These are phyloP conservation scores for Cyclotella atomus DNA, from an alignment of 108 stramenopile species.

Conservation along the genomic window DNA sequence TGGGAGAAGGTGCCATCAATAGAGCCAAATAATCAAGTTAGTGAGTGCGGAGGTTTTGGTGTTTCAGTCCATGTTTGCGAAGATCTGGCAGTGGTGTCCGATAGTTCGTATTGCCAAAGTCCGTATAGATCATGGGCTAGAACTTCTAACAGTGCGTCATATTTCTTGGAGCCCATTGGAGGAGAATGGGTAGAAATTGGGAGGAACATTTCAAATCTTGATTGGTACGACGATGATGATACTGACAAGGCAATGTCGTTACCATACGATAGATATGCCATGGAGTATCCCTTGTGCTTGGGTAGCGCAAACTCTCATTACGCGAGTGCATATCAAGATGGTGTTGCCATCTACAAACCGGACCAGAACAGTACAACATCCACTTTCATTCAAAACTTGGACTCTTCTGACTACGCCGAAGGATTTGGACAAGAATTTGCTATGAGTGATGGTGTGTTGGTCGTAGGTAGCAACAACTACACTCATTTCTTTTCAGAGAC, in stretches of 20 bases:
- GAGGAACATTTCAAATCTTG: neutral
- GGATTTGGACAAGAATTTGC: conserved; percentile 21
- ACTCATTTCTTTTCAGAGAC: conserved; percentile 27
- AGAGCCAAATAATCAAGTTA: neutral
- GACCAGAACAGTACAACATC: neutral
- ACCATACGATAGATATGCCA: conserved; percentile 1
- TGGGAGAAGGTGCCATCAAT: conserved; percentile 7
- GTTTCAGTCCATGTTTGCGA: conserved; percentile 9
- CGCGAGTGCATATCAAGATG: neutral
- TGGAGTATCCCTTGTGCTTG: neutral
- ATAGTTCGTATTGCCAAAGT: neutral
- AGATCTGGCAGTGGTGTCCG: neutral
- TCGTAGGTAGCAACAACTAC: conserved; percentile 22
- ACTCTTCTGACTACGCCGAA: conserved; percentile 15
- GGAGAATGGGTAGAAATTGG: conserved; percentile 20
- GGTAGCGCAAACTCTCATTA: conserved; percentile 3
- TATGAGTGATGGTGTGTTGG: conserved; percentile 18
- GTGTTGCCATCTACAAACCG: conserved; percentile 17
- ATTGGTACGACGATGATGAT: neutral
- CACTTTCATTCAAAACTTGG: conserved; percentile 5
- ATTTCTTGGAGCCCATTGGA: conserved; percentile 3
- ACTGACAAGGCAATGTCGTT: neutral
- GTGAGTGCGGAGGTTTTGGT: neutral
- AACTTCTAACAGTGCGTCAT: neutral
- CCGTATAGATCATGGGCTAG: neutral